Conservation (phyloP, 768 basidiomycete species). For the Hygrophorus pudorinus region DNA sequence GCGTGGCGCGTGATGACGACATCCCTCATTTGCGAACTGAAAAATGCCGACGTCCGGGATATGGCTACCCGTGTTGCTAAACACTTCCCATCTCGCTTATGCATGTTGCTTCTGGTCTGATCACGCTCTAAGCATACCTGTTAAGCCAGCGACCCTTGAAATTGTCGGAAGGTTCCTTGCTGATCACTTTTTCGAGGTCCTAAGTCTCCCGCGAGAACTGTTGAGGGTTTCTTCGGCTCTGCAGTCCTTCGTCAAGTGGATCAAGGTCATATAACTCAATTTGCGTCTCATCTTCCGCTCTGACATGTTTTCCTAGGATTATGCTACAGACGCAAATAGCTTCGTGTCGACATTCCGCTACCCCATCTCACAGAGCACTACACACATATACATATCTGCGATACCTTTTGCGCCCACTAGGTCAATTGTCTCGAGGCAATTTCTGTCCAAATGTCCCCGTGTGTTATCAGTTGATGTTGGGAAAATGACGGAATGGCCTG, state of each 20-base stretch:
- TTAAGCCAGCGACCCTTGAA: constrained; percentile 1
- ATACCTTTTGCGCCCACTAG: too few relatives aligned
- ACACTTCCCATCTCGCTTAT: constrained; percentile 19
- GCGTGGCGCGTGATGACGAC: constrained; percentile 16
- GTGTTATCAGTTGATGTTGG: too few relatives aligned
- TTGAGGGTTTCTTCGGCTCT: constrained; percentile 6
- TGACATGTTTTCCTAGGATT: background rate
- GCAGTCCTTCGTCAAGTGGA: background rate
- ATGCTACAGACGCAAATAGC: background rate
- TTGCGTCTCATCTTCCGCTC: background rate
- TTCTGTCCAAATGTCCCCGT: too few relatives aligned
- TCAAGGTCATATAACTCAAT: background rate
- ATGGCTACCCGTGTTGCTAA: constrained; percentile 9
- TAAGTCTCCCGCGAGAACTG: constrained; percentile 16
- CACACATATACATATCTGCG: background rate
- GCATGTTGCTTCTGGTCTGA: constrained; percentile 26
- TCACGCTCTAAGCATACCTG: constrained; percentile 13
- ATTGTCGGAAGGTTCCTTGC: constrained; percentile 14
- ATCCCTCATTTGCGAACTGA: constrained; percentile 25
- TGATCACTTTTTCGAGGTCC: constrained; percentile 21
- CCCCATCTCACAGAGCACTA: background rate
- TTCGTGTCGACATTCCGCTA: constrained; percentile 1
- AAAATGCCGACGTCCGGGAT: constrained; percentile 18
- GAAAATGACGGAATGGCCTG: too few relatives aligned
- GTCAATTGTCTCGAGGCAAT: too few relatives aligned